Conservation (phyloP, 2,329 filamentous ascomycete species). For the Aspergillus melleus region DNA sequence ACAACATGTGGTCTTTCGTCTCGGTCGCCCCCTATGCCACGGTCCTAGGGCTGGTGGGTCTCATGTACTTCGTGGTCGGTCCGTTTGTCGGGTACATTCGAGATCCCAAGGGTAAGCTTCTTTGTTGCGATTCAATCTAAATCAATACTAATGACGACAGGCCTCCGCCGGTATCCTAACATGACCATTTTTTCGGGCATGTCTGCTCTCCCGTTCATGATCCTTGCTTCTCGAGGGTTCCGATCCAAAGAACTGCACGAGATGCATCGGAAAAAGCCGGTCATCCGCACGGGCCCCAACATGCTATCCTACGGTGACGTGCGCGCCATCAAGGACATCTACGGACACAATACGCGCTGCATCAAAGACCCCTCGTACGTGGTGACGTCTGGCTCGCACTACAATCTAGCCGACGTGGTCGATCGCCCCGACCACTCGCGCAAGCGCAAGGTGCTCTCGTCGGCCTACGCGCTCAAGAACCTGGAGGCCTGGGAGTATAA, state of each 20-base stretch:
- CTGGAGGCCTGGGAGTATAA: conserved; percentile 58
- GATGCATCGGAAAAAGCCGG: conserved; percentile 48
- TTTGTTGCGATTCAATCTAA: not conserved
- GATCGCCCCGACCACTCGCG: conserved; percentile 54
- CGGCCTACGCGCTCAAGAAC: conserved; percentile 55
- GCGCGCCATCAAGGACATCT: conserved; percentile 53
- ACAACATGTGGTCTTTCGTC: conserved; percentile 15
- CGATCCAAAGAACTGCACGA: conserved; percentile 46
- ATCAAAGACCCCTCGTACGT: conserved; percentile 53
- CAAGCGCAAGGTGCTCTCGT: conserved; percentile 53
- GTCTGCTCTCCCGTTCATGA: conserved; percentile 50
- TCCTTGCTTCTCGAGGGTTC: conserved; percentile 45
- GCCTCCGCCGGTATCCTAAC: conserved; percentile 50
- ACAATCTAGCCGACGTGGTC: conserved; percentile 54
- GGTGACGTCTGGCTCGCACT: conserved; percentile 49
- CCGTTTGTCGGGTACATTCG: conserved; percentile 29
- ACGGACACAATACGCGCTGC: conserved; percentile 53
- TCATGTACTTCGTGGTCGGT: conserved; percentile 27
- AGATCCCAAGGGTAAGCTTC: conserved; percentile 27
- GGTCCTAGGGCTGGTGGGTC: conserved; percentile 19
- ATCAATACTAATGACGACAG: conserved; percentile 17
- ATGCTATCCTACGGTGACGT: conserved; percentile 44
- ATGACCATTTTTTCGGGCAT: conserved; percentile 47
- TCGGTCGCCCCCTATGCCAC: conserved; percentile 25
- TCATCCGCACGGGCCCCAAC: conserved; percentile 51